phyloP scores from a whole-genome alignment of 1,139 yeast genomes.

The Geotrichum bryndzae region DNA sequence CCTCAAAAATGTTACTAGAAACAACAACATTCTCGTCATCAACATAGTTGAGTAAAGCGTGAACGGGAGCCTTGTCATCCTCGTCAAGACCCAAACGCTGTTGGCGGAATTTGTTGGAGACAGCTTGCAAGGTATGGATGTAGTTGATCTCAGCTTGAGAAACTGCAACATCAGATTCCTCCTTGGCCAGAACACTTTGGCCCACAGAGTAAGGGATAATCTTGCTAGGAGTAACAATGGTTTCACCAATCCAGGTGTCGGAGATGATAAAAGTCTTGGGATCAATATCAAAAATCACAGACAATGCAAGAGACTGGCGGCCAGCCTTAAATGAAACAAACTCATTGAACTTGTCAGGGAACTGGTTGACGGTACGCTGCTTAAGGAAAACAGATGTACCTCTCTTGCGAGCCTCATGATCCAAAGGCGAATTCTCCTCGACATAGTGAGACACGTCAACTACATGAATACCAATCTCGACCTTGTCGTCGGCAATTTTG shows the following conservation, averaged over 20 bases:
- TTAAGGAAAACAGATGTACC: constrained; percentile 86
- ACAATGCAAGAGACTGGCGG: constrained; percentile 60
- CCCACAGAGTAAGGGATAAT: constrained; percentile 33
- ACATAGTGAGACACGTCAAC: constrained; percentile 71
- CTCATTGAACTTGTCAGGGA: constrained; percentile 61
- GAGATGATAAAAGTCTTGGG: constrained; percentile 66
- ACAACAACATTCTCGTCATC: constrained; percentile 80
- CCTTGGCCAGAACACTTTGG: constrained; percentile 24
- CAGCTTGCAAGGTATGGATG: constrained; percentile 55
- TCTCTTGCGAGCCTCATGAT: constrained; percentile 85
- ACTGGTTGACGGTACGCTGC: constrained; percentile 63
- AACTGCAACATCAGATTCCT: constrained; percentile 27
- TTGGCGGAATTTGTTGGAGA: constrained; percentile 67
- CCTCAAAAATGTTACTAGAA: constrained; percentile 62
- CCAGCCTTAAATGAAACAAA: constrained; percentile 58
- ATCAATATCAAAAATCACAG: constrained; percentile 78
- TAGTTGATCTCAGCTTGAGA: constrained; percentile 55
- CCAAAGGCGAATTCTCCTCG: constrained; percentile 67
- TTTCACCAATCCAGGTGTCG: constrained; percentile 72
- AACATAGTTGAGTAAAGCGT: constrained; percentile 69
- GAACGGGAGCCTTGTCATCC: constrained; percentile 41
- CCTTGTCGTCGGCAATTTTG: constrained; percentile 49
- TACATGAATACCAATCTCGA: constrained; percentile 74
- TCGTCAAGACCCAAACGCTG: constrained; percentile 48
- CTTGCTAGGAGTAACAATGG: constrained; percentile 52